Evolutionary conservation across 164 flowering plant genomes (phyloP).

Genomic region (Vitis cinerea): DNA sequence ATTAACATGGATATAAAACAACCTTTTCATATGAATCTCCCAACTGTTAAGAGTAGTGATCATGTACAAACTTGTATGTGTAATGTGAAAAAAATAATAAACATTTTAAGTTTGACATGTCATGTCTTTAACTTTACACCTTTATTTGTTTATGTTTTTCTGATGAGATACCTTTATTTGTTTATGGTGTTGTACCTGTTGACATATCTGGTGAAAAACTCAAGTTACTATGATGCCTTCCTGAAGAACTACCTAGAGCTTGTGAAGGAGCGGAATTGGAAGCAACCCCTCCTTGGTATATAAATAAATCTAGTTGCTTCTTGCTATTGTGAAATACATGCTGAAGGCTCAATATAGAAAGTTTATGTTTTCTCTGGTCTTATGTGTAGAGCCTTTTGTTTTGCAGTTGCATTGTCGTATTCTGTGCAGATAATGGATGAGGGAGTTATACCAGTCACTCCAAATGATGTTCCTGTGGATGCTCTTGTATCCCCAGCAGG

Average conservation of each 20-base stretch:
- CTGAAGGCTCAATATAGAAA: background rate
- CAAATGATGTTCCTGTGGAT: conserved; percentile 71
- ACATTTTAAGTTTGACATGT: no score
- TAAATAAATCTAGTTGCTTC: background rate
- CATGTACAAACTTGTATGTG: no score
- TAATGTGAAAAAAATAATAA: no score
- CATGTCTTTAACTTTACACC: background rate
- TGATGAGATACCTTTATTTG: background rate
- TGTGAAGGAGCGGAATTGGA: conserved; percentile 66
- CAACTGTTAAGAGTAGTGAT: no score
- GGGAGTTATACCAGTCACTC: conserved; percentile 69
- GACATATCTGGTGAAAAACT: conserved; percentile 1
- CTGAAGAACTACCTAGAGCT: conserved; percentile 73
- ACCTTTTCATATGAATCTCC: no score
- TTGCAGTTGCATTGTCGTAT: conserved; percentile 89
- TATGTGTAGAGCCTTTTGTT: background rate
- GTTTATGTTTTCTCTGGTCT: no score
- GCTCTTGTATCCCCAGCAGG: conserved; percentile 81
- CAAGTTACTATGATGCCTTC: conserved; percentile 85
- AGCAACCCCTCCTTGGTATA: conserved; percentile 80
- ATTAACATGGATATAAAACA: no score
- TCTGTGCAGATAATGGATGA: conserved; percentile 81
- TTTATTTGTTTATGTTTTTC: conserved; percentile 2
- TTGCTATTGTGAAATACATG: background rate
- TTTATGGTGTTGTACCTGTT: conserved; percentile 5